A percentile compares a stretch with the other conserved stretches of the same genome.
phyloP scores from a whole-genome alignment of 164 flowering plant species.

The Berberis vulgaris region DNA sequence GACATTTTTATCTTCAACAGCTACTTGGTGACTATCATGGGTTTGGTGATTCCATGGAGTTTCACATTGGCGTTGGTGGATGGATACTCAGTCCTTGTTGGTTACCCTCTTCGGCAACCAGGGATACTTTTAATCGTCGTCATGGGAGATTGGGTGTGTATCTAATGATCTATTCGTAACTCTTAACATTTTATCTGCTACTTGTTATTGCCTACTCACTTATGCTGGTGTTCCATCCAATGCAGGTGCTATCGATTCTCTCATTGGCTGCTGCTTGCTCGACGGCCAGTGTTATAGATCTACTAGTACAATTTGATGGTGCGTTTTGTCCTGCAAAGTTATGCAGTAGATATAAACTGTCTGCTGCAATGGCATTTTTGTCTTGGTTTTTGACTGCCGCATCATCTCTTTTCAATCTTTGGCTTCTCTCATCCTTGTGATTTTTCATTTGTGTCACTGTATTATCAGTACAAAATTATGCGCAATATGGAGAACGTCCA shows the following conservation, averaged over 20 bases:
- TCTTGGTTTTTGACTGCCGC: slow-evolving; percentile 58
- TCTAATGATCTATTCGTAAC: too few relatives aligned
- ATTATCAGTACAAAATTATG: too few relatives aligned
- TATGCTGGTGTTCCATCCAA: neutral
- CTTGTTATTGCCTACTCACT: slow-evolving; percentile 13
- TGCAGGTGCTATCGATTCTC: slow-evolving; percentile 52
- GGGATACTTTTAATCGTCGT: slow-evolving; percentile 43
- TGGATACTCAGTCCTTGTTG: slow-evolving; percentile 40
- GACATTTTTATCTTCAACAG: slow-evolving; percentile 22
- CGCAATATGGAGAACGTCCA: too few relatives aligned
- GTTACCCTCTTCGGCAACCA: slow-evolving; percentile 46
- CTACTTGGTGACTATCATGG: slow-evolving; percentile 70
- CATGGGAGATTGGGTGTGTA: slow-evolving; percentile 64
- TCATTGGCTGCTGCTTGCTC: slow-evolving; percentile 66
- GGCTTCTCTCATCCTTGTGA: slow-evolving; percentile 56
- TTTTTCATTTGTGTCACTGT: neutral
- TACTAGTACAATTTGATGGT: slow-evolving; percentile 30
- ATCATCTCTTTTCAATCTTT: slow-evolving; percentile 58
- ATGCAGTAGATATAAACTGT: slow-evolving; percentile 60
- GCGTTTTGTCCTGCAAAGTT: slow-evolving; percentile 34
- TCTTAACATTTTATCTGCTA: slow-evolving; percentile 9
- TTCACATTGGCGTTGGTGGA: slow-evolving; percentile 63
- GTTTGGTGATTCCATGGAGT: slow-evolving; percentile 80
- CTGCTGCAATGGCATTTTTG: slow-evolving; percentile 67
- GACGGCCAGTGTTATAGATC: slow-evolving; percentile 47